Conservation (phyloP, 1,139 yeast species). For the Scheffersomyces stambukii region DNA sequence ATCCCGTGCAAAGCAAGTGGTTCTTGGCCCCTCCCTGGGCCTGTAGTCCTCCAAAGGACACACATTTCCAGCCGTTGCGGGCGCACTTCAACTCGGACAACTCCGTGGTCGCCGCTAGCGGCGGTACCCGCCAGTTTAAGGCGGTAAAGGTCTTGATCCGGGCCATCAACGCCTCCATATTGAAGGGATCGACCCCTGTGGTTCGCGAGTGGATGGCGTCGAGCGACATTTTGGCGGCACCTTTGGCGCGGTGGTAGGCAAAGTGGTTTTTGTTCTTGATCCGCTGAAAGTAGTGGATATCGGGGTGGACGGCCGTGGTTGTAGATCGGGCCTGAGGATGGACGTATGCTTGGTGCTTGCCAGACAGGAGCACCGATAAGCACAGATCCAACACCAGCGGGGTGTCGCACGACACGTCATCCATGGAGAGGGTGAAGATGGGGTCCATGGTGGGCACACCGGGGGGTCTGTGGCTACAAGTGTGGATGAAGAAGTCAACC, state of each 20-base stretch:
- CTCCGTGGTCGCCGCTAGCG: constrained; percentile 4
- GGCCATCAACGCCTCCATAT: constrained; percentile 21
- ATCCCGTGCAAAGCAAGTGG: constrained; percentile 31
- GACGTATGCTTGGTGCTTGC: too few species aligned
- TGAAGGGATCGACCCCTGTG: constrained; percentile 32
- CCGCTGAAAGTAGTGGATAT: constrained; percentile 34
- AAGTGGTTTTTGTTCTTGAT: constrained; percentile 36
- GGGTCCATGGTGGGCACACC: too few species aligned
- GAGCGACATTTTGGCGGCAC: constrained; percentile 10
- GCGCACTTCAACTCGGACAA: constrained; percentile 37
- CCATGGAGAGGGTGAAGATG: too few species aligned
- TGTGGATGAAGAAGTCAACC: too few species aligned
- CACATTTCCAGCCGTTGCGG: constrained; percentile 41
- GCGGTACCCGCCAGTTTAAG: constrained; percentile 34
- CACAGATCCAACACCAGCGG: too few species aligned
- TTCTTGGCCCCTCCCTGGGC: constrained; percentile 23
- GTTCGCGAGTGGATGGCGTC: constrained; percentile 13
- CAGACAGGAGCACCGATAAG: too few species aligned
- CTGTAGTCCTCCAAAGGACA: constrained; percentile 25
- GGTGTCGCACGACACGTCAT: too few species aligned
- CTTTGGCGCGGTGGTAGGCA: constrained; percentile 30
- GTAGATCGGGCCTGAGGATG: too few species aligned
- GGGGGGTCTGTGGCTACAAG: too few species aligned
- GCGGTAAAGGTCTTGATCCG: constrained; percentile 29
- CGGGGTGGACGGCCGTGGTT: too few species aligned